A percentile compares a stretch with the other conserved stretches of the same genome.
Conservation (phyloP, 1,284 basidiomycete genomes). For the Cutaneotrichosporon cutaneum region DNA sequence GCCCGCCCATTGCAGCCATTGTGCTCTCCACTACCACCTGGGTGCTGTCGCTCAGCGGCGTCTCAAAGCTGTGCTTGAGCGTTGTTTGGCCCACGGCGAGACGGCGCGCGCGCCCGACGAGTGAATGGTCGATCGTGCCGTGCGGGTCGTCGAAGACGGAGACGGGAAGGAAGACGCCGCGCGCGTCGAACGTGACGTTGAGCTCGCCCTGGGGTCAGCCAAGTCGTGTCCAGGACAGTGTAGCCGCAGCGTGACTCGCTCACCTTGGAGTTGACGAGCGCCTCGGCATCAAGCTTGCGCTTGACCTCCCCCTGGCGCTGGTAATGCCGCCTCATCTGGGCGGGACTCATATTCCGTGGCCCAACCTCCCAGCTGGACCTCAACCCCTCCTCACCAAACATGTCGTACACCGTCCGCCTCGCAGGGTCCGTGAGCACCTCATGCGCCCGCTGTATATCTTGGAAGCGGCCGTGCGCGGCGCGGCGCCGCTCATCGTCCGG, state of each 20-base stretch:
- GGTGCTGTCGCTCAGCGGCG: conserved; percentile 39
- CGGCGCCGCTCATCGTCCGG: conserved; percentile 40
- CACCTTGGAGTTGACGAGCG: conserved; percentile 55
- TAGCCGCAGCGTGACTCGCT: no score
- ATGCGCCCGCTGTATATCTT: conserved; percentile 50
- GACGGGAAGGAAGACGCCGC: conserved; percentile 45
- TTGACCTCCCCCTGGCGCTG: conserved; percentile 52
- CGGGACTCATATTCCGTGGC: conserved; percentile 51
- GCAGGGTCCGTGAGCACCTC: conserved; percentile 55
- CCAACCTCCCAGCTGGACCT: conserved; percentile 56
- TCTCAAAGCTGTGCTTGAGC: conserved; percentile 54
- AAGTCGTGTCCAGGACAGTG: no score
- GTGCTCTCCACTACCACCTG: conserved; percentile 49
- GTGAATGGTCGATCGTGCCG: conserved; percentile 34
- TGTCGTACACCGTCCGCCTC: conserved; percentile 57
- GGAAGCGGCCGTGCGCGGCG: conserved; percentile 43
- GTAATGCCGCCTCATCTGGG: conserved; percentile 53
- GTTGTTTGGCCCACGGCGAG: conserved; percentile 40
- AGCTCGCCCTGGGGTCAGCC: conserved; percentile 36
- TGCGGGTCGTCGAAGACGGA: conserved; percentile 39
- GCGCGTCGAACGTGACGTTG: conserved; percentile 44
- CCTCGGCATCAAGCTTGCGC: conserved; percentile 54
- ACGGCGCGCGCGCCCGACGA: conserved; percentile 36
- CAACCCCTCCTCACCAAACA: conserved; percentile 58
- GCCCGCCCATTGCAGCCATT: conserved; percentile 50